Conservation (phyloP, 2,329 filamentous ascomycete genomes). For the Seiridium cupressi region DNA sequence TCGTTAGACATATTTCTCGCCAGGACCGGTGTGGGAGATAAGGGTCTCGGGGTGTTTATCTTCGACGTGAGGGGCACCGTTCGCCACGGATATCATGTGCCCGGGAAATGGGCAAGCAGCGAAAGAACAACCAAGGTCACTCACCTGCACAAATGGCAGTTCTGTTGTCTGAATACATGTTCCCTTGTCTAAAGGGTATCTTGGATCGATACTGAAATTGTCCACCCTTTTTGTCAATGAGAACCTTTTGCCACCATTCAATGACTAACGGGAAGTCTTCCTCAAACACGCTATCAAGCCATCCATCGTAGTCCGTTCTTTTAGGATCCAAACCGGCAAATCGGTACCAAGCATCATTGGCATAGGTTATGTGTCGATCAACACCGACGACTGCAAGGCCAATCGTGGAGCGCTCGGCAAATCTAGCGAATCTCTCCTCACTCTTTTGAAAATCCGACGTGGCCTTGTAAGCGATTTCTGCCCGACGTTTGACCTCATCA, state of each 20-base stretch:
- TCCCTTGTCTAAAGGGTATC: slow-evolving; percentile 19
- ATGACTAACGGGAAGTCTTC: slow-evolving; percentile 19
- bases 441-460: slow-evolving; percentile 19
- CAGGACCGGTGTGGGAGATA: no score
- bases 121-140: neutral
- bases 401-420: slow-evolving; percentile 23
- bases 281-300: slow-evolving; percentile 17
- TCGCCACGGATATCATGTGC: no score
- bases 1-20: neutral
- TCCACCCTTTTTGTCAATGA: slow-evolving; percentile 19
- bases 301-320: slow-evolving; percentile 13
- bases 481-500: slow-evolving; percentile 20
- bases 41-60: no score
- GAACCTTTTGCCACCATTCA: slow-evolving; percentile 18
- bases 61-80: no score
- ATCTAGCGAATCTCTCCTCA: slow-evolving; percentile 21
- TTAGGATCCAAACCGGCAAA: slow-evolving; percentile 18
- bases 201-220: slow-evolving; percentile 23
- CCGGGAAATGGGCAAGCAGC: no score
- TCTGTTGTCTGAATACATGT: slow-evolving; percentile 20
- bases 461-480: slow-evolving; percentile 19
- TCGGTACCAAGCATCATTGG: slow-evolving; percentile 24
- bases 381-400: slow-evolving; percentile 19
- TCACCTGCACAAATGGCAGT: slow-evolving; percentile 20
- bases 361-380: slow-evolving; percentile 20